Base-by-base conservation (phyloP, 2,329 filamentous ascomycete species). In the Cladobotryum protrusum region DNA sequence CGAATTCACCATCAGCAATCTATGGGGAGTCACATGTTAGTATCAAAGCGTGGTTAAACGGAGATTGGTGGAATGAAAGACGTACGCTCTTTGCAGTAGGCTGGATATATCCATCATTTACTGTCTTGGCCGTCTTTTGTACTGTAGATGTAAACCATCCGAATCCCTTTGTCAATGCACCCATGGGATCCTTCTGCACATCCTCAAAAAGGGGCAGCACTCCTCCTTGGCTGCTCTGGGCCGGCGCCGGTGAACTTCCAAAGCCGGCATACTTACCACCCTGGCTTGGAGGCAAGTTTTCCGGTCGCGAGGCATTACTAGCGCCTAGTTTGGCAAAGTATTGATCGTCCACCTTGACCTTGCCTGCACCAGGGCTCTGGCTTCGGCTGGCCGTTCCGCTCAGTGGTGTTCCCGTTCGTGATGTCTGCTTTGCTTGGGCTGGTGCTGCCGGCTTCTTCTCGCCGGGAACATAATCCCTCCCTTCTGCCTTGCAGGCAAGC, bases 261-360 rank as follows among this genome's bases (percentile, higher is more conserved):
- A 99, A 99, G 0, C 93, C 93, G 11, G 74, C 78, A 64, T 89
- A 99, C 69, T 95, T 96, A 11, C 93, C 93, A 53, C 93, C 93
- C 67, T 96, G 92, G 53, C 78, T 92, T 0, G 93, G 93, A 29
- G 89, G 86, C 47, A 97, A 60, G 59, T 81, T 75, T 0, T 85
- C 89, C 6, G 87, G 76, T 52, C 93, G 76, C 36, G 75, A 72
- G 5, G 90, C 87, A 65, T 99, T 99, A 54, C 89, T 87, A 20
- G 80, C 81, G 4, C 92, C 92, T 67, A 96, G 78, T 35, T 78
- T 81, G 41, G 91, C 86, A 71, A 99, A 97, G 70, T 95, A 97
- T 57, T 85, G 83, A 66, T 97, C 93, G 67, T 97, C 80, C 17
- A 85, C 81, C 67, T 78, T 83, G 55, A 78, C 72, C 71, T 81